Percentiles rank a stretch among this genome's conserved stretches.
Conservation (phyloP, 1,284 basidiomycete genomes). For the Ustilago shanxiensis region DNA sequence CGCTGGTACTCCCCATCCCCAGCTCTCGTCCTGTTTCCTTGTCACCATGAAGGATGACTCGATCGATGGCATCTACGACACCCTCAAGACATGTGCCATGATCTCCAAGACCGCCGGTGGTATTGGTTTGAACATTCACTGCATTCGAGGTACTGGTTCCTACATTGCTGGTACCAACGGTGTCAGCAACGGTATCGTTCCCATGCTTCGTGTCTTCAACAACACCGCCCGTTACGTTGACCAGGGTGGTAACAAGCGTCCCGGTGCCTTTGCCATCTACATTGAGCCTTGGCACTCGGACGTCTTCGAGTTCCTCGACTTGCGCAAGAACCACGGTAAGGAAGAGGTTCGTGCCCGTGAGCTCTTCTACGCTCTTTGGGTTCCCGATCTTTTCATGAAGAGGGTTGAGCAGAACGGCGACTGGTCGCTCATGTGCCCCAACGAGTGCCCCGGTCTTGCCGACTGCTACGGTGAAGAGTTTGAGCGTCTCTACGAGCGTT, state of each 20-base stretch:
- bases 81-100: constrained; percentile 97
- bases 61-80: constrained; percentile 99
- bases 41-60: constrained; percentile 99
- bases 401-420: constrained; percentile 77
- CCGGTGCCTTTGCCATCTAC: constrained; percentile 98
- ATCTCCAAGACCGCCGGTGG: constrained; percentile 99
- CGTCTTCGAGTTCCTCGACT: constrained; percentile 96
- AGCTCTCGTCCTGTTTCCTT: constrained; percentile 97
- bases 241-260: constrained; percentile 99
- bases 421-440: constrained; percentile 98
- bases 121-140: constrained; percentile 95
- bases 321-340: constrained; percentile 99
- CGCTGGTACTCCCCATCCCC: constrained; percentile 93
- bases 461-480: constrained; percentile 95
- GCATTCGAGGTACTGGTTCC: constrained; percentile 92
- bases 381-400: constrained; percentile 87
- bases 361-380: constrained; percentile 98
- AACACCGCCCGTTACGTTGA: constrained; percentile 99
- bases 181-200: constrained; percentile 98
- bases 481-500: constrained; percentile 87
- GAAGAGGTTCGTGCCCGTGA: constrained; percentile 97
- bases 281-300: constrained; percentile 98
- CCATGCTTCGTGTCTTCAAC: constrained; percentile 98
- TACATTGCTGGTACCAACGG: constrained; percentile 94
- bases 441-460: constrained; percentile 89